These are phyloP conservation scores for Chaetomium sp. DNA, from an alignment of 2,329 filamentous ascomycete genomes.

Conservation along the genomic window DNA sequence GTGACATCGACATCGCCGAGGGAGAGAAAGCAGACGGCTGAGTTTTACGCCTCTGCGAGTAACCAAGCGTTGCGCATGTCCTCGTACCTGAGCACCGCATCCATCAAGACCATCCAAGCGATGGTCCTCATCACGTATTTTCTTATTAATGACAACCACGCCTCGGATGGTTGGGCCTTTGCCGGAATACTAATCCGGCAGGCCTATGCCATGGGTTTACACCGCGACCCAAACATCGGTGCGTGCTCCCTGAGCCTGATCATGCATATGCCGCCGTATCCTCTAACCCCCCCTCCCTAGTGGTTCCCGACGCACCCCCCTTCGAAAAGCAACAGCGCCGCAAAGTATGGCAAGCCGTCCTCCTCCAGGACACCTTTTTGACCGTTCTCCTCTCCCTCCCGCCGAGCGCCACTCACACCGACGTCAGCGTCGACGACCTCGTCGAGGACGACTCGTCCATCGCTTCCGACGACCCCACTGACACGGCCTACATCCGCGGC, in stretches of 20 bases:
- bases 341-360: slow-evolving; percentile 80
- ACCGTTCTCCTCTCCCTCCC: slow-evolving; percentile 77
- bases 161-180: slow-evolving; percentile 81
- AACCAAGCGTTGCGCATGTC: slow-evolving; percentile 76
- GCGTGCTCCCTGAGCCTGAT: slow-evolving; percentile 25
- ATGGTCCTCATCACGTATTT: slow-evolving; percentile 86
- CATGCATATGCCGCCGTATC: background rate
- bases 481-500: slow-evolving; percentile 71
- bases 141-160: slow-evolving; percentile 83
- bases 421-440: slow-evolving; percentile 74
- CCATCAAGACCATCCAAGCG: slow-evolving; percentile 71
- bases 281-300: slow-evolving; percentile 40
- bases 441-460: slow-evolving; percentile 62
- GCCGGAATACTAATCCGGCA: slow-evolving; percentile 76
- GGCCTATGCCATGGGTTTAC: slow-evolving; percentile 78
- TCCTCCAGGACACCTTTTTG: slow-evolving; percentile 79
- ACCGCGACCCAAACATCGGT: slow-evolving; percentile 76
- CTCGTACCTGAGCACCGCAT: slow-evolving; percentile 75
- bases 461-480: slow-evolving; percentile 63
- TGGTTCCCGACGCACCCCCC: slow-evolving; percentile 64
- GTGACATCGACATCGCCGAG: slow-evolving; percentile 60
- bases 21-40: slow-evolving; percentile 73
- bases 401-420: slow-evolving; percentile 76
- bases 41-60: slow-evolving; percentile 79
- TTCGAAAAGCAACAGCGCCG: slow-evolving; percentile 78